Conservation (phyloP, 768 basidiomycete genomes). For the Tulasnella sp. region DNA sequence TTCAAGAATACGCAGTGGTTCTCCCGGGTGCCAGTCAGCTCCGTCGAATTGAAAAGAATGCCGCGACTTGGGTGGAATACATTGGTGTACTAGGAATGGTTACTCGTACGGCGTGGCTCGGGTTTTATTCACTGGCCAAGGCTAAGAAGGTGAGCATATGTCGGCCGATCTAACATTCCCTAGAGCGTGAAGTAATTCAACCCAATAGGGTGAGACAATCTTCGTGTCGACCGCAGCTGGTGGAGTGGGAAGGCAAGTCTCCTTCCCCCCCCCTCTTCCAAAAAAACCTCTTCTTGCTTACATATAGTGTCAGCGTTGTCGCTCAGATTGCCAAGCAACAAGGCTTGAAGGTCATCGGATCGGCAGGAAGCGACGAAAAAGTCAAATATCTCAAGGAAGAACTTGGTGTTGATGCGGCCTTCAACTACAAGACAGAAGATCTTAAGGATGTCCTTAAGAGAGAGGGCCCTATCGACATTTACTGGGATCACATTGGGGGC, state of each 20-base stretch:
- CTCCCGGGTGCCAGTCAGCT: background rate
- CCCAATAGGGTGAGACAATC: conserved; percentile 47
- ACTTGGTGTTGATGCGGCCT: conserved; percentile 62
- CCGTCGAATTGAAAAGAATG: conserved; percentile 2
- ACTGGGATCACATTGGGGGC: conserved; percentile 39
- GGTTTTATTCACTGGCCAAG: conserved; percentile 45
- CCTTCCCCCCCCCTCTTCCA: background rate
- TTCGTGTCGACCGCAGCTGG: conserved; percentile 51
- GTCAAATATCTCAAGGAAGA: conserved; percentile 52
- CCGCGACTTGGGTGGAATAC: conserved; percentile 8
- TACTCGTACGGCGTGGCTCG: conserved; percentile 40
- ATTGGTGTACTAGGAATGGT: conserved; percentile 29
- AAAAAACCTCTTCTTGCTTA: conserved; percentile 27
- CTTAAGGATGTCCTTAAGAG: conserved; percentile 51
- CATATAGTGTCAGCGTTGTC: conserved; percentile 34
- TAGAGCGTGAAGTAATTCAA: background rate
- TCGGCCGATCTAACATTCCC: background rate
- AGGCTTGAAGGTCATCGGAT: conserved; percentile 62
- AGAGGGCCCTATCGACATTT: conserved; percentile 59
- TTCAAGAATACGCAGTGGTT: background rate
- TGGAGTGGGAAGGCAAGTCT: conserved; percentile 57
- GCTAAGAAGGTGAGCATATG: conserved; percentile 42
- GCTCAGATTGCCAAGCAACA: conserved; percentile 45
- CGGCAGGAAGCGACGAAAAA: conserved; percentile 71
- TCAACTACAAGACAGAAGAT: conserved; percentile 66